These are phyloP conservation scores for Jacaranda mimosifolia DNA, from an alignment of 257 asterid genomes.

Conservation along the genomic window DNA sequence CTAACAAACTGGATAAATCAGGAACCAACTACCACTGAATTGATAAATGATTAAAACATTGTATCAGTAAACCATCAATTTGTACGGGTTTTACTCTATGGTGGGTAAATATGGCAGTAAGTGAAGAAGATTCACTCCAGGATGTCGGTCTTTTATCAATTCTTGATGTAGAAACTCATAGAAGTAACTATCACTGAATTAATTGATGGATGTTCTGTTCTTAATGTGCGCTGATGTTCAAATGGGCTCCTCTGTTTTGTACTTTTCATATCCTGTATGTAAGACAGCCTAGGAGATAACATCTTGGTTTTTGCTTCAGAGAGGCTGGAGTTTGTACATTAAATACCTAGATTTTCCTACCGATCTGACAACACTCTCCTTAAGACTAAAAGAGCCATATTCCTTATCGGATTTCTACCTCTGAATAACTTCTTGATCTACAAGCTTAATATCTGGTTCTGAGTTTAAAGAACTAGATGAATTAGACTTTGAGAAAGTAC, in stretches of 20 bases:
- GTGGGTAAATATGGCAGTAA: conserved; percentile 39
- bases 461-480: conserved; percentile 72
- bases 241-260: conserved; percentile 60
- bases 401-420: conserved; percentile 77
- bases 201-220: conserved; percentile 52
- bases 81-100: conserved; percentile 53
- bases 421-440: conserved; percentile 68
- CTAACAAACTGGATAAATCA: conserved; percentile 52
- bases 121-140: conserved; percentile 54
- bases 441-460: conserved; percentile 76
- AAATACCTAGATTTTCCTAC: conserved; percentile 77
- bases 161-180: conserved; percentile 50
- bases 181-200: conserved; percentile 50
- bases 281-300: conserved; percentile 69
- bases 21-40: conserved; percentile 28
- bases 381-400: conserved; percentile 53
- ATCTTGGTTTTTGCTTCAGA: conserved; percentile 72
- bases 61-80: conserved; percentile 49
- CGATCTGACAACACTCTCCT: conserved; percentile 69
- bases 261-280: conserved; percentile 57
- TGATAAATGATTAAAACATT: no score
- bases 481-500: conserved; percentile 73
- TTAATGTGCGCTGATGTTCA: conserved; percentile 74
- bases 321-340: conserved; percentile 55
- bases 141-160: conserved; percentile 56